Conservation (phyloP, 306 rosid genomes). For the Vigna unguiculata region DNA sequence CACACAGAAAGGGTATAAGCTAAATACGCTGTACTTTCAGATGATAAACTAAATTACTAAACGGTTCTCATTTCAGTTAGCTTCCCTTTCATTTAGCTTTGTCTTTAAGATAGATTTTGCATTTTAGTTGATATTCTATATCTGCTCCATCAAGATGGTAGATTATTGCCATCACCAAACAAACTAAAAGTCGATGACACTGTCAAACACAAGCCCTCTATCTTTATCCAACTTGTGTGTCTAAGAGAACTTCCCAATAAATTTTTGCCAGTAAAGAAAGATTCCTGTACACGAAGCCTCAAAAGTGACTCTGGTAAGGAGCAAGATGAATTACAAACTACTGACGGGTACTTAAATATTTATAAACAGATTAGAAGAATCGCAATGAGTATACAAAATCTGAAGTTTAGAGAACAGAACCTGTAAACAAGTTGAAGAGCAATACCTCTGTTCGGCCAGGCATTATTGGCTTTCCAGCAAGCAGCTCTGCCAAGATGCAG, state of each 20-base stretch:
- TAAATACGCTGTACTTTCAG: neutral
- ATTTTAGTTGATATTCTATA: constrained; percentile 14
- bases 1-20: constrained; percentile 21
- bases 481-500: constrained; percentile 98
- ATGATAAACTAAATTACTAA: constrained; percentile 6
- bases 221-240: neutral
- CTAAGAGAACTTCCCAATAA: constrained; percentile 29
- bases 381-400: constrained; percentile 22
- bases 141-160: constrained; percentile 22
- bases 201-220: constrained; percentile 14
- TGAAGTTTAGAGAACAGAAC: constrained; percentile 33
- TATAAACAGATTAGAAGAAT: constrained; percentile 36
- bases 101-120: constrained; percentile 21
- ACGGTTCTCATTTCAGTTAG: constrained; percentile 13
- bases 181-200: constrained; percentile 31
- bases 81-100: constrained; percentile 7
- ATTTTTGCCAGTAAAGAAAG: constrained; percentile 12
- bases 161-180: constrained; percentile 36
- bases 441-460: constrained; percentile 99
- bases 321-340: constrained; percentile 28
- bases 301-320: constrained; percentile 14
- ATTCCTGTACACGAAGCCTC: constrained; percentile 17
- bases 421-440: constrained; percentile 36
- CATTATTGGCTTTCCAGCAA: constrained; percentile 96
- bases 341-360: constrained; percentile 25